These are phyloP conservation scores for Acer negundo DNA, from an alignment of 345 rosid genomes.

Conservation along the genomic window DNA sequence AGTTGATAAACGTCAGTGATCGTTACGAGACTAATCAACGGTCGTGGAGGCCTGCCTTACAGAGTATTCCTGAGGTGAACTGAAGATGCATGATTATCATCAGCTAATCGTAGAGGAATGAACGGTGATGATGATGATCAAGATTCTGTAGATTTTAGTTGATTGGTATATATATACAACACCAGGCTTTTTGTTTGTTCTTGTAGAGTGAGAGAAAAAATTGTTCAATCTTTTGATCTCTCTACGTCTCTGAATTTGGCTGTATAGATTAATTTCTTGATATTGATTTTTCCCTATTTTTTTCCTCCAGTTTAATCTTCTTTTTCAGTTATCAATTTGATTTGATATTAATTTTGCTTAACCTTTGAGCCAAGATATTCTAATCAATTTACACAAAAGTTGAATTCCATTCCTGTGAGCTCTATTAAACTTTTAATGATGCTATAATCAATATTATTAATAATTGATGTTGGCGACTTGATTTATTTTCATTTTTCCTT, in stretches of 20 bases:
- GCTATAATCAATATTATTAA: too few species aligned
- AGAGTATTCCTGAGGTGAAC: conserved; percentile 57
- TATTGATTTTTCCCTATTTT: not conserved
- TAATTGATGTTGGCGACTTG: too few species aligned
- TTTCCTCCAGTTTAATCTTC: not conserved
- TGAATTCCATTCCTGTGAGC: too few species aligned
- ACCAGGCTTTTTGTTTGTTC: not conserved
- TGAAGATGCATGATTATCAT: not conserved
- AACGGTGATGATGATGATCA: not conserved
- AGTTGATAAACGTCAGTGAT: conserved; percentile 27
- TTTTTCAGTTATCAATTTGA: not conserved
- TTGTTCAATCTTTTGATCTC: not conserved
- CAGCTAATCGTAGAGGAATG: not conserved
- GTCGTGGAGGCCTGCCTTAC: conserved; percentile 65
- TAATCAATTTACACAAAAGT: too few species aligned
- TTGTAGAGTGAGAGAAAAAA: too few species aligned
- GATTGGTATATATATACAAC: not conserved
- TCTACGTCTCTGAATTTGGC: not conserved
- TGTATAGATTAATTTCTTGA: not conserved
- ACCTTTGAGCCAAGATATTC: too few species aligned
- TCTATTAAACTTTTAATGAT: too few species aligned
- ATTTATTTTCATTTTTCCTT: too few species aligned
- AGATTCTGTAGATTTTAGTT: not conserved
- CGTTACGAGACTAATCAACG: conserved; percentile 36
- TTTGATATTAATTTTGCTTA: not conserved